Evolutionary conservation across 208 protist species (phyloP), one percentile per base, ranked within the genome.

Genomic region (Novymonas esmeraldas): DNA sequence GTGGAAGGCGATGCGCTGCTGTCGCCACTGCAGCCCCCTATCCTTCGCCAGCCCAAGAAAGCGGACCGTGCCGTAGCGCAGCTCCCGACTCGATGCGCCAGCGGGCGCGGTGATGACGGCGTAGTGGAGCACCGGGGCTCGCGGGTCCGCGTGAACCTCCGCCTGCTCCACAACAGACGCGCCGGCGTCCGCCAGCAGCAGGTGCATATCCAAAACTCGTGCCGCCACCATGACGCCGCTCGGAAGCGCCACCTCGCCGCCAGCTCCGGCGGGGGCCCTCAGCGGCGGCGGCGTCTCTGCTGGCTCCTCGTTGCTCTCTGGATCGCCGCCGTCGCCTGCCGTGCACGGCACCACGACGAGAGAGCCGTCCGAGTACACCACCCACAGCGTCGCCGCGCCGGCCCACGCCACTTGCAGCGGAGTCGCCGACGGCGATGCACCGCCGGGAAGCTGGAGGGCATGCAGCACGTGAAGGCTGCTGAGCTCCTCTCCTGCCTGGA

Each of bases 321-420:
- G 13, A 16, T 1, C 20, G 46, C 20, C 50, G 1, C n/a, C 24
- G 24, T 41, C 29, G 3, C 28, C 28, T 14, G 2, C 44, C 2
- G 22, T 29, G 56, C 73, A 79, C 33, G 45, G 62, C 45, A 76
- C 52, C 14, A 57, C 78, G 29, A 71, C 58, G 22, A 89, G 64
- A 3, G 64, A 48, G 49, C 79, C 68, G 39, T 92, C 82, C 20
- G 70, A 70, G 70, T 85, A 92, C 16, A 87, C 50, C 5, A 84
- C 67, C 86, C 86, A 92, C 42, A 92, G 64, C 50, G 67, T 70
- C 22, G 59, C 51, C 34, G 44, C 62, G 4, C 74, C 79, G 9
- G 50, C 62, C 79, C 79, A 84, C 42, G 62, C 52, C 34, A 81
- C 63, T n/a, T 68, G 73, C 45, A 38, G 42, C 6, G 75, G 76